Evolutionary conservation across 2,329 filamentous ascomycete genomes (phyloP), one percentile per base, ranked within the genome.

Genomic region (Botrytis elliptica): DNA sequence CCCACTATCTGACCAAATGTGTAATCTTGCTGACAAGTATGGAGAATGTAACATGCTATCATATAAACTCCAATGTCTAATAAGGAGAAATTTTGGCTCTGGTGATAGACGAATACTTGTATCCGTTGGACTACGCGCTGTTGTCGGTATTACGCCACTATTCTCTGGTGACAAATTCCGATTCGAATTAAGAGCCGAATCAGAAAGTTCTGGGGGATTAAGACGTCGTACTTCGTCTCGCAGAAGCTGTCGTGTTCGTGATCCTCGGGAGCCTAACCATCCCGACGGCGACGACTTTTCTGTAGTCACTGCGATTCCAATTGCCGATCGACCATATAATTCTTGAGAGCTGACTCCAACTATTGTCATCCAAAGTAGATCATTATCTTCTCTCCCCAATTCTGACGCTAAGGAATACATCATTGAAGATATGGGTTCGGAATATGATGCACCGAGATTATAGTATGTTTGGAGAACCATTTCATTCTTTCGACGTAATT

Each of bases 31-130:
- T 74, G 97, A 95, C 7, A 99, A 88, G 80, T 98, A 98, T 0
- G 95, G 95, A 0, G 95, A 98, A 82, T 99, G 96, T 20, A 98
- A 87, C 96, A 99, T 98, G 82, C 94, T 97, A 80, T 99, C 96
- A 82, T 98, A 98, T 22, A 99, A 86, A 78, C 94, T 97, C 96
- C 96, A 99, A 82, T 99, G 96, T 49, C 96, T 88, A 71, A 98
- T 93, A 0, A 99, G 88, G 40, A 98, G 88, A 78, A 99, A 97
- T 59, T 93, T 92, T 16, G 96, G 97, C 80, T 99, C 96, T 0
- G 96, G 96, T 0, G 95, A 97, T 57, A 99, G 85, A 36, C 95
- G 91, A 77, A 99, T 98, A 69, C 94, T 92, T 16, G 90, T 97
- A 82, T 99, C 96, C 72, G 95, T 95, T 9, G 96, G 94, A 75